Percentiles rank a stretch among this genome's conserved stretches.
Conservation (phyloP, 2,329 filamentous ascomycete species). For the Fusarium sp. region DNA sequence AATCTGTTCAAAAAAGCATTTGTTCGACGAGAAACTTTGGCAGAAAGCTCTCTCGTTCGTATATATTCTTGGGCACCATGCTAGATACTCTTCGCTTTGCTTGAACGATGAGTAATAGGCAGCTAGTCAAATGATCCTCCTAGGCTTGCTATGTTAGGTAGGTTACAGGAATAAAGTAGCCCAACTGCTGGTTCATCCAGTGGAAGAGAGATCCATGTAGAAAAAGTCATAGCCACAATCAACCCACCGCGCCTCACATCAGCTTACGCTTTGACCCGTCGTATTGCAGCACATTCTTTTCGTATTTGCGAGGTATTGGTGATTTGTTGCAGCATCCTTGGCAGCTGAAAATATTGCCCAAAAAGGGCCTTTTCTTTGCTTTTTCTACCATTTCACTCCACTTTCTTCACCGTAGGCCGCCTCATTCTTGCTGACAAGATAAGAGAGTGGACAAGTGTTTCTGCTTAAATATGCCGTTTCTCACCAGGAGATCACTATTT, state of each 20-base stretch:
- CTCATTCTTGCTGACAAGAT: background rate
- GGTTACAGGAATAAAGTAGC: no score
- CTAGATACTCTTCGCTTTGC: background rate
- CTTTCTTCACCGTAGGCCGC: background rate
- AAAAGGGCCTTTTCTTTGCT: background rate
- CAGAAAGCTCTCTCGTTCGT: background rate
- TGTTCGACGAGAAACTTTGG: background rate
- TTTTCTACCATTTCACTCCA: background rate
- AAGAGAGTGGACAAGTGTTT: background rate
- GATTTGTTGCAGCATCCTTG: background rate
- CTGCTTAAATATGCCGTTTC: background rate
- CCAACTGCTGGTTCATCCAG: background rate
- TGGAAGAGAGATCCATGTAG: background rate
- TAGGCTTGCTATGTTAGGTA: no score
- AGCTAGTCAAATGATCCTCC: no score
- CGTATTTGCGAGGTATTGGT: background rate
- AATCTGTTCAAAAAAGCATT: background rate
- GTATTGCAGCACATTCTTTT: background rate
- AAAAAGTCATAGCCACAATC: background rate
- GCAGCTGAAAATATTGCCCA: background rate
- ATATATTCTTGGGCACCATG: accelerated
- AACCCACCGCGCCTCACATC: background rate
- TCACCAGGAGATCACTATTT: background rate
- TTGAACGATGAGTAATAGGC: background rate
- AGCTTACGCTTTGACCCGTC: background rate